These are phyloP conservation scores for Rhizopus delemar DNA, from an alignment of 371 early-diverging fungal species.

Conservation along the genomic window DNA sequence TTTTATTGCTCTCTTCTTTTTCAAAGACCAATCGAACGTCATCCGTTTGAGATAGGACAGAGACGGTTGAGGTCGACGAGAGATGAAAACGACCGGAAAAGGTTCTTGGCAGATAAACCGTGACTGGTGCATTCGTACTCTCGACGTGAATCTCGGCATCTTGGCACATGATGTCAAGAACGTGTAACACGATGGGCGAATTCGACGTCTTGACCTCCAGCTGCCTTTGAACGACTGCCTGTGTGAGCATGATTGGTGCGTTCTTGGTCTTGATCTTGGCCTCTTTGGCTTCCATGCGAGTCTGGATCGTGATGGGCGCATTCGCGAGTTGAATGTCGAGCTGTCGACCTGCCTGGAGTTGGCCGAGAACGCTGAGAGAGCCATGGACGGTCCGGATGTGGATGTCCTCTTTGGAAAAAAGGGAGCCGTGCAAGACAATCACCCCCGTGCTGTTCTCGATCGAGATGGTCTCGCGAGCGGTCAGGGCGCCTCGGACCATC, in stretches of 20 bases:
- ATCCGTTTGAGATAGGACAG: background rate
- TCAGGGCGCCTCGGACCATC: constrained; percentile 9
- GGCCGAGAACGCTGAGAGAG: background rate
- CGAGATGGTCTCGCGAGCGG: background rate
- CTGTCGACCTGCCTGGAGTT: background rate
- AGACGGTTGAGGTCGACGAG: background rate
- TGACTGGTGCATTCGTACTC: constrained; percentile 16
- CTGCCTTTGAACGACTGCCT: background rate
- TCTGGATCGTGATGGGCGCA: background rate
- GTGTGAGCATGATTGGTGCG: constrained; percentile 11
- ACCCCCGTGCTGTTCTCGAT: constrained; percentile 13
- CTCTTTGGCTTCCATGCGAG: background rate
- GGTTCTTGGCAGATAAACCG: constrained; percentile 12
- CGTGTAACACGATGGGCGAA: constrained; percentile 15
- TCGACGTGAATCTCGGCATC: constrained; percentile 8
- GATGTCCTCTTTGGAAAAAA: background rate
- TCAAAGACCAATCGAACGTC: background rate
- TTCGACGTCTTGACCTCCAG: constrained; percentile 12
- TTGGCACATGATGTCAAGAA: constrained; percentile 3
- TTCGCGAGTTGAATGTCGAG: background rate
- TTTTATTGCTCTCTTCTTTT: constrained; percentile 6
- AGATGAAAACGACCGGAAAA: constrained; percentile 14
- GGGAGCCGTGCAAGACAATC: background rate
- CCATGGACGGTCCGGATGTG: constrained; percentile 10
- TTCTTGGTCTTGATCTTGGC: constrained; percentile 17